phyloP scores from a whole-genome alignment of 2,329 filamentous ascomycete species.

The Cladosporium sphaerospermum region DNA sequence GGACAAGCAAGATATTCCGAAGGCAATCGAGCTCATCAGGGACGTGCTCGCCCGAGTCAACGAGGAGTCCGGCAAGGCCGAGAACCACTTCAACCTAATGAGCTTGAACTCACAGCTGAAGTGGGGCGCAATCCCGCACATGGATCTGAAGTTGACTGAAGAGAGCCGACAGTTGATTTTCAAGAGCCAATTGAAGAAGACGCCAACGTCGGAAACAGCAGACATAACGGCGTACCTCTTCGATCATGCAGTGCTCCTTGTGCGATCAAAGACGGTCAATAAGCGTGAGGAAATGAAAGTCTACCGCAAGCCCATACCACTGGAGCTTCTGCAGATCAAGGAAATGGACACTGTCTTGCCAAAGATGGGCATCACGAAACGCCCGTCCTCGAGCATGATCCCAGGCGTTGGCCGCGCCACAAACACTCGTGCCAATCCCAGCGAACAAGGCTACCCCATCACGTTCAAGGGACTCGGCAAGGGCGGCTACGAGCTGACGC shows the following conservation, averaged over 20 bases:
- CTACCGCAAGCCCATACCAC: constrained; percentile 87
- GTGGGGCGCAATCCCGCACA: constrained; percentile 81
- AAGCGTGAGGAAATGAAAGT: constrained; percentile 94
- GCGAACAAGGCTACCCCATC: constrained; percentile 80
- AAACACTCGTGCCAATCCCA: constrained; percentile 40
- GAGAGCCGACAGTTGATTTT: constrained; percentile 88
- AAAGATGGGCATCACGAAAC: constrained; percentile 69
- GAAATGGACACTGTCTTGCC: constrained; percentile 98
- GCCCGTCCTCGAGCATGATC: constrained; percentile 80
- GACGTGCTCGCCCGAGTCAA: constrained; percentile 86
- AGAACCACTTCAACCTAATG: constrained; percentile 94
- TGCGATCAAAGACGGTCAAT: constrained; percentile 83
- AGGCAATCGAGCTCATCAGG: constrained; percentile 78
- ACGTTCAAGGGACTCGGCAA: constrained; percentile 95
- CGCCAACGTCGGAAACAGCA: constrained; percentile 68
- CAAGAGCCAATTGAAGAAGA: constrained; percentile 91
- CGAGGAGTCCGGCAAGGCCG: constrained; percentile 89
- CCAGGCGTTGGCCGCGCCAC: constrained; percentile 49
- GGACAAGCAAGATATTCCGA: constrained; percentile 87
- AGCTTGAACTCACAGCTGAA: constrained; percentile 87
- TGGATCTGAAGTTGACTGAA: constrained; percentile 90
- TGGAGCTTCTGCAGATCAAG: constrained; percentile 85
- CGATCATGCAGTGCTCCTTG: constrained; percentile 88
- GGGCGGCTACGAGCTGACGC: constrained; percentile 84
- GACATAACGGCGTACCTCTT: constrained; percentile 95